A percentile compares a stretch with the other conserved stretches of the same genome.
Conservation (phyloP, 257 asterid genomes). For the Asclepias syriaca region DNA sequence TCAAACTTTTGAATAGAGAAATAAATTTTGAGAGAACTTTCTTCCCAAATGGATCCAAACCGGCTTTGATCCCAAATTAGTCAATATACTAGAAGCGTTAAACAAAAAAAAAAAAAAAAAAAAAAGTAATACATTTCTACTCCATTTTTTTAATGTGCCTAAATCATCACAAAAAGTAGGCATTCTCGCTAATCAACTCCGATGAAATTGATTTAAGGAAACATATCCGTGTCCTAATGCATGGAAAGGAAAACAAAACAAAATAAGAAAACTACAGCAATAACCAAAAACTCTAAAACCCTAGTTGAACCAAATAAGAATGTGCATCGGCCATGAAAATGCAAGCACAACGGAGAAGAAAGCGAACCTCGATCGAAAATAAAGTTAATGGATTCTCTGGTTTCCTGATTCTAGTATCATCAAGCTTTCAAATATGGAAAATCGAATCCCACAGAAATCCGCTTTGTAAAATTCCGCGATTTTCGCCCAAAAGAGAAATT, state of each 20-base stretch:
- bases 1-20: no score
- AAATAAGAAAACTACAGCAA: background rate
- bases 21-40: no score
- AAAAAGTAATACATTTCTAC: no score
- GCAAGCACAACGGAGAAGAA: background rate
- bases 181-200: no score
- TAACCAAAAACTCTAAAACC: background rate
- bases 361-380: background rate
- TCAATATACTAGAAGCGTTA: no score
- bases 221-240: background rate
- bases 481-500: background rate
- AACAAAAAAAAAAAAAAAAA: no score
- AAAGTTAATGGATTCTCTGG: background rate
- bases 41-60: no score
- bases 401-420: background rate
- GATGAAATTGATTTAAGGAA: background rate
- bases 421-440: background rate
- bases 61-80: no score
- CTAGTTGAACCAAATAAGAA: background rate
- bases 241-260: background rate
- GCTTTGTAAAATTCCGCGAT: background rate
- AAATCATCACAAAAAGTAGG: background rate
- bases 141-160: background rate
- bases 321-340: background rate
- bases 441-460: background rate